A percentile compares a stretch with the other conserved stretches of the same genome.
Evolutionary conservation across 163 green algal species (phyloP).

Genomic region (Scenedesmus sp.): DNA sequence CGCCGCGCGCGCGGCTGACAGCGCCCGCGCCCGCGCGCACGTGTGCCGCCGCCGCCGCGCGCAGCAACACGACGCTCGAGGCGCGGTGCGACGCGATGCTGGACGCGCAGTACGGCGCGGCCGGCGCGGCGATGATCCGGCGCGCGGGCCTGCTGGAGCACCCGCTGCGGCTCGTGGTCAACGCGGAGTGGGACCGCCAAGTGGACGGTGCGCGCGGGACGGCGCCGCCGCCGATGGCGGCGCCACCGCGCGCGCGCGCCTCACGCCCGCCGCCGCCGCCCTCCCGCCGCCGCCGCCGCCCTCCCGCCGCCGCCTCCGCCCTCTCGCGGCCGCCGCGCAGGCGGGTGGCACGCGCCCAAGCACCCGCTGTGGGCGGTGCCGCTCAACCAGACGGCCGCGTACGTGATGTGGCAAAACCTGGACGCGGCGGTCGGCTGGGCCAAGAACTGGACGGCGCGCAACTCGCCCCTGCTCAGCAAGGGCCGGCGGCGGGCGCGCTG

Average conservation of each 20-base stretch:
- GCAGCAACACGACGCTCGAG: conserved; percentile 29
- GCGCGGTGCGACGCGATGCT: conserved; percentile 17
- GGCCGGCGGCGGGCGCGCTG: too few relatives aligned
- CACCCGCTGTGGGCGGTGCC: conserved; percentile 29
- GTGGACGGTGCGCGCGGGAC: not conserved
- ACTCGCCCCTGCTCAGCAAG: not conserved
- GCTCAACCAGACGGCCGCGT: conserved; percentile 39
- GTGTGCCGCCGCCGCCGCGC: too few relatives aligned
- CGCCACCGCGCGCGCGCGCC: too few relatives aligned
- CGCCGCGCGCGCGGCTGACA: too few relatives aligned
- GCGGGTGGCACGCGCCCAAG: conserved; percentile 30
- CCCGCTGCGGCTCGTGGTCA: conserved; percentile 31
- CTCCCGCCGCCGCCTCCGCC: too few relatives aligned
- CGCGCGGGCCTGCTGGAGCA: conserved; percentile 22
- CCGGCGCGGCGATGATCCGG: conserved; percentile 24
- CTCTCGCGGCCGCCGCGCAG: too few relatives aligned
- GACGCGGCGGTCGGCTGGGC: conserved; percentile 4
- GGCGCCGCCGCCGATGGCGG: not conserved
- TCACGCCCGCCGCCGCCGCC: too few relatives aligned
- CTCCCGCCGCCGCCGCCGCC: too few relatives aligned
- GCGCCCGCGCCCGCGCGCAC: too few relatives aligned
- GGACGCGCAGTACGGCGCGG: conserved; percentile 26
- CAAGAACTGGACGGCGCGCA: conserved; percentile 3
- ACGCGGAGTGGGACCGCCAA: conserved; percentile 30
- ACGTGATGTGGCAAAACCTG: conserved; percentile 27